Percentiles rank a stretch among this genome's conserved stretches.
phyloP scores from a whole-genome alignment of 1,284 basidiomycete genomes.

The Pseudozyma pruni region DNA sequence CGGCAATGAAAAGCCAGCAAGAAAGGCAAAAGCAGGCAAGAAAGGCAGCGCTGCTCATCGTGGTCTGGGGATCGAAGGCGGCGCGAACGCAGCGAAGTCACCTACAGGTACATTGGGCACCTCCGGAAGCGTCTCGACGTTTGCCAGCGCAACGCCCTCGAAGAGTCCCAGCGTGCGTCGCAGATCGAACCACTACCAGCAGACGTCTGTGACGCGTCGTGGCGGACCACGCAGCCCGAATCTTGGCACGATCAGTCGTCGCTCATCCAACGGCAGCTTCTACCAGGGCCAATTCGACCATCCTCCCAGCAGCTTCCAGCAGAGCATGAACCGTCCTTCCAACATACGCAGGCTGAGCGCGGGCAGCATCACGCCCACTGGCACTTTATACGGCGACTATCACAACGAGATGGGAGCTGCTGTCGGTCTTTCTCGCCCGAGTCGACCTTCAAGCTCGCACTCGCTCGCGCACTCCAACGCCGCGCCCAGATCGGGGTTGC shows the following conservation, averaged over 20 bases:
- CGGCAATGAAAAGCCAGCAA: constrained; percentile 77
- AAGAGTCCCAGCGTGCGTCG: constrained; percentile 32
- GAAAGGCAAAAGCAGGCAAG: constrained; percentile 80
- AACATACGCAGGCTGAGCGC: constrained; percentile 56
- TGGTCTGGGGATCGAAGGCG: constrained; percentile 29
- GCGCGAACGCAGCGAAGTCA: constrained; percentile 10
- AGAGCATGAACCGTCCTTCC: constrained; percentile 38
- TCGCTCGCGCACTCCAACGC: constrained; percentile 36
- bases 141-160: constrained; percentile 19
- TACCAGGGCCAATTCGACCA: constrained; percentile 25
- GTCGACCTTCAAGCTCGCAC: constrained; percentile 55
- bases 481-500: constrained; percentile 38
- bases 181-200: constrained; percentile 30
- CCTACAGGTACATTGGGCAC: constrained; percentile 17
- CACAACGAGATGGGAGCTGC: constrained; percentile 22
- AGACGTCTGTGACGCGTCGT: constrained; percentile 19
- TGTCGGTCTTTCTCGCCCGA: constrained; percentile 26
- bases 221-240: constrained; percentile 40
- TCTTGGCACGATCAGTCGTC: constrained; percentile 44
- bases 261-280: constrained; percentile 52
- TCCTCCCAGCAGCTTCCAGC: constrained; percentile 32
- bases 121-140: constrained; percentile 18
- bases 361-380: constrained; percentile 63
- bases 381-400: constrained; percentile 44
- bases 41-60: constrained; percentile 71